Percentiles rank a stretch among this genome's conserved stretches.
These are phyloP conservation scores for Leucogyrophana mollusca DNA, from an alignment of 768 basidiomycete species.

Conservation along the genomic window DNA sequence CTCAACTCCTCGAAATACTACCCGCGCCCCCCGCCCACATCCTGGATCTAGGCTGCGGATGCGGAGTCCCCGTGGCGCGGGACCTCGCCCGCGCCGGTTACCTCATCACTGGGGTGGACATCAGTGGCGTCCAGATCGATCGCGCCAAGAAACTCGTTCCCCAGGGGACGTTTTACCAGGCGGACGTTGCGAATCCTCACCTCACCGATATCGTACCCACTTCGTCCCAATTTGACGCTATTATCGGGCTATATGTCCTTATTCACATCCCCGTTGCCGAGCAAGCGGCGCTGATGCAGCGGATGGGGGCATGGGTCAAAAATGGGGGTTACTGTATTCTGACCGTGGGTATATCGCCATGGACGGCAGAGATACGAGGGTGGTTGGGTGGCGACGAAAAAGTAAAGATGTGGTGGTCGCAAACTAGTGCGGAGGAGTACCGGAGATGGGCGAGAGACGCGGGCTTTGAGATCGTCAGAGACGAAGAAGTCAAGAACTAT, in stretches of 20 bases:
- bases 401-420: background rate
- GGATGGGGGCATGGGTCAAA: conserved; percentile 25
- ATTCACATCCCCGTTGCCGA: conserved; percentile 26
- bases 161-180: conserved; percentile 18
- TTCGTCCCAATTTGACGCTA: conserved; percentile 19
- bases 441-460: background rate
- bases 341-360: background rate
- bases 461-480: background rate
- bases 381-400: background rate
- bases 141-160: conserved; percentile 23
- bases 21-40: background rate
- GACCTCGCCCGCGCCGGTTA: background rate
- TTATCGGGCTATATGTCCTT: conserved; percentile 27
- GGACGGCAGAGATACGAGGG: background rate
- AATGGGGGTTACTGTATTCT: conserved; percentile 18
- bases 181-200: conserved; percentile 20
- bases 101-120: background rate
- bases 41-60: background rate
- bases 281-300: conserved; percentile 22
- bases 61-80: background rate
- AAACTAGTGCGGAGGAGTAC: background rate
- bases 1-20: background rate
- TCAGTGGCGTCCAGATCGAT: conserved; percentile 17
- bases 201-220: conserved; percentile 11
- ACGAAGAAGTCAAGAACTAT: background rate